phyloP scores from a whole-genome alignment of 2,329 filamentous ascomycete species.

The Curvularia spicifera region DNA sequence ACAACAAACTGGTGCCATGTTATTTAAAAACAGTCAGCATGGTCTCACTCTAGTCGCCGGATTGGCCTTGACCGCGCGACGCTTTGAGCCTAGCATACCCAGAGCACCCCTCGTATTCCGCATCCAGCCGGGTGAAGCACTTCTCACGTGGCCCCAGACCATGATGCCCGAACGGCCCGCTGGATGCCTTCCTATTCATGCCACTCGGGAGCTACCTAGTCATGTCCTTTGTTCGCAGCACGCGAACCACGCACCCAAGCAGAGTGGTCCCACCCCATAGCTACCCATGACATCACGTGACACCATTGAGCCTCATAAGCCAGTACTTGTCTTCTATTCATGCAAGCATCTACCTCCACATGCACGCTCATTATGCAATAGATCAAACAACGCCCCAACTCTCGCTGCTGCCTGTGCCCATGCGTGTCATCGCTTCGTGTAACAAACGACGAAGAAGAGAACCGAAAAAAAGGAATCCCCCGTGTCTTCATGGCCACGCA shows the following conservation, averaged over 20 bases:
- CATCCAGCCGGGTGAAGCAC: conserved; percentile 8
- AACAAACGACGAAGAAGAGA: background rate
- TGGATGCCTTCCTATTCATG: background rate
- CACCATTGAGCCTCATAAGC: background rate
- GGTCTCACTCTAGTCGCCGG: background rate
- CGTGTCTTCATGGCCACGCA: conserved; percentile 25
- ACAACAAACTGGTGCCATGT: background rate
- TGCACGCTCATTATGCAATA: conserved; percentile 41
- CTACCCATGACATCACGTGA: background rate
- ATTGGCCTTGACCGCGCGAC: background rate
- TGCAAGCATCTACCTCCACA: conserved; percentile 31
- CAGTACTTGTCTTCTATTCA: conserved; percentile 27
- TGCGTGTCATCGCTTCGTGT: conserved; percentile 17
- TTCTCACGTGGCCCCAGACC: conserved; percentile 8
- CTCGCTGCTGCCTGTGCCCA: conserved; percentile 18
- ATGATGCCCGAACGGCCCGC: background rate
- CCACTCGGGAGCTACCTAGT: conserved; percentile 1
- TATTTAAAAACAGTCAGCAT: background rate
- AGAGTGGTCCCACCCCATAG: no score
- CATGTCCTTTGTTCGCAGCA: background rate
- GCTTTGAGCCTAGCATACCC: background rate
- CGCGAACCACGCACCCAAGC: background rate
- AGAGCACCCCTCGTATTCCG: background rate
- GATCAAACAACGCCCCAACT: conserved; percentile 33
- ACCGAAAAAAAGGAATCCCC: conserved; percentile 17